Evolutionary conservation across 2,329 filamentous ascomycete species (phyloP).

Genomic region (Pestalotiopsis sp.): DNA sequence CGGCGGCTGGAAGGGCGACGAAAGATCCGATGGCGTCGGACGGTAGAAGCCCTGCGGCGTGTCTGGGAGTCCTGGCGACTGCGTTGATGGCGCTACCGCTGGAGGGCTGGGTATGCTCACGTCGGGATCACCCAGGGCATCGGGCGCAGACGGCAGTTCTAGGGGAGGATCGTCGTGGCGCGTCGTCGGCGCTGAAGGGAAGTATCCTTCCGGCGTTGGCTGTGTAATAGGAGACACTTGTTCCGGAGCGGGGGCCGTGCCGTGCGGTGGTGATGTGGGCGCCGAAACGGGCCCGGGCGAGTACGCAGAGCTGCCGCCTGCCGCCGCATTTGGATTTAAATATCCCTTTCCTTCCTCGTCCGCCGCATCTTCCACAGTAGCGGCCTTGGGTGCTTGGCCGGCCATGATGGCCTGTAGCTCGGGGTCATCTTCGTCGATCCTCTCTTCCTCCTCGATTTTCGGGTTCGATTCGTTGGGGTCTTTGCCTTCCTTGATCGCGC

Average conservation of each 20-base stretch:
- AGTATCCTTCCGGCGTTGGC: slow-evolving; percentile 27
- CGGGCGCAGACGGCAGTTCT: slow-evolving; percentile 28
- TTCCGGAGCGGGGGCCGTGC: slow-evolving; percentile 26
- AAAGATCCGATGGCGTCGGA: slow-evolving; percentile 21
- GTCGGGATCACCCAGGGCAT: slow-evolving; percentile 28
- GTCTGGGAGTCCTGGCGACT: slow-evolving; percentile 25
- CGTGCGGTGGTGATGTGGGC: slow-evolving; percentile 32
- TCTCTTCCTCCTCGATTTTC: slow-evolving; percentile 54
- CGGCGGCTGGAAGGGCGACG: slow-evolving; percentile 15
- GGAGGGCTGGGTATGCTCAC: slow-evolving; percentile 23
- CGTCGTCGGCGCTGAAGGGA: slow-evolving; percentile 21
- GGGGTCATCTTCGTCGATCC: slow-evolving; percentile 63
- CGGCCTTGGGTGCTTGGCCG: slow-evolving; percentile 34
- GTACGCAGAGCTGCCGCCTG: slow-evolving; percentile 10
- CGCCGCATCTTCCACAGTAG: slow-evolving; percentile 53
- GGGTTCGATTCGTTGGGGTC: slow-evolving; percentile 94
- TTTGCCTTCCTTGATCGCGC: slow-evolving; percentile 84
- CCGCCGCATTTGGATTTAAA: slow-evolving; percentile 24
- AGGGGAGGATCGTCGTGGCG: slow-evolving; percentile 20
- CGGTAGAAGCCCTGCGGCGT: slow-evolving; percentile 36
- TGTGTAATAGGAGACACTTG: slow-evolving; percentile 33
- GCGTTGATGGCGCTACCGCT: slow-evolving; percentile 24
- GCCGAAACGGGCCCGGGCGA: slow-evolving; percentile 36
- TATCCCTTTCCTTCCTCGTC: slow-evolving; percentile 39
- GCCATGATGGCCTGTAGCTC: slow-evolving; percentile 52